Base-by-base conservation (phyloP, 2,329 filamentous ascomycete genomes). In the Penicillium capsulatum region DNA sequence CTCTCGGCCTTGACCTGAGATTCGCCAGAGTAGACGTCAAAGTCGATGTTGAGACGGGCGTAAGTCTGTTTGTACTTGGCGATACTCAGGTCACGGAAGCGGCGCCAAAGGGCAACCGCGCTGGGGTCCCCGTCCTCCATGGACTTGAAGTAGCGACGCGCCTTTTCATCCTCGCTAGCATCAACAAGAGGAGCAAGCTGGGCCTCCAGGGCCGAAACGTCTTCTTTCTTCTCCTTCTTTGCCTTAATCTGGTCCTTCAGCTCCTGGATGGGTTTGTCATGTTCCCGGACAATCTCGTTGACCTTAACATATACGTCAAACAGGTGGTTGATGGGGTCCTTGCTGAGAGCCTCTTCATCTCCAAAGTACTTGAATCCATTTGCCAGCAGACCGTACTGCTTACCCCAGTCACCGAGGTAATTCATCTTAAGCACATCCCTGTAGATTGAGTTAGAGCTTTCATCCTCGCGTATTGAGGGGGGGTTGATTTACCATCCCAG, bases 391-490 rank as follows among this genome's bases (percentile, higher is more conserved):
- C 80, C 80, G 45, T 81, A 82, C 60, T 83, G 79, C 68, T 81
- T 82, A 36, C 80, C 80, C 80, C 80, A 83, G 56, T 83, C 80
- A 45, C 80, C 80, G 3, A 83, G 71, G 60, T 83, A 83, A 65
- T 83, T 83, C 74, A 83, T 77, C 44, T 76, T 73, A 34, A 75
- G 64, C 2, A 81, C 77, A 10, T 81, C 73, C 77, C 19, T 22
- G 19, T 5, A 22, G 19, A 5, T 5, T 5, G 19, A 22, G 19
- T 22, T 22, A 22, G 19, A 5, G 9, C 19, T 22, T 22, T 22
- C 19, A 22, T 5, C 19, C 19, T 5, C 9, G 19, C 5, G 9
- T 22, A 5, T 5, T 22, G n/a, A n/a, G n/a, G n/a, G n/a, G n/a
- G n/a, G n/a, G n/a, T 22, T 22, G 5, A 22, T 22, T 22, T 22